A percentile compares a stretch with the other conserved stretches of the same genome.
phyloP scores from a whole-genome alignment of 1,284 basidiomycete genomes.

The Boletus austroedulis region DNA sequence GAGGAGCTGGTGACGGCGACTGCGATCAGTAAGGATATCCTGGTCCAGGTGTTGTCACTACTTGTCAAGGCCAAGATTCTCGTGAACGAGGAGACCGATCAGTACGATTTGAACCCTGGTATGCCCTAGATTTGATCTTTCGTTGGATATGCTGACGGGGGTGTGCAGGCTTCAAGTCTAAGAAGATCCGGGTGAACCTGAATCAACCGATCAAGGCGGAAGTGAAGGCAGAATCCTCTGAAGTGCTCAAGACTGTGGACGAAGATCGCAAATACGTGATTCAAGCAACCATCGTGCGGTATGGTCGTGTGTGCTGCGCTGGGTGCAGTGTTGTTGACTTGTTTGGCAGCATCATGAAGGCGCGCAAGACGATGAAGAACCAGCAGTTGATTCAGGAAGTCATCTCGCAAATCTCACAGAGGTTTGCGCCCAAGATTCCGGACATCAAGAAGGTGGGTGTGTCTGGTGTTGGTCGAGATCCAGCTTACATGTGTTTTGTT shows the following conservation, averaged over 20 bases:
- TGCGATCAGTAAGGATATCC: constrained; percentile 76
- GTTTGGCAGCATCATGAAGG: constrained; percentile 86
- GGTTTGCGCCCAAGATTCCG: constrained; percentile 87
- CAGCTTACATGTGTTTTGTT: constrained; percentile 5
- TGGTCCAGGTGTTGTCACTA: constrained; percentile 81
- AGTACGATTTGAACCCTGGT: constrained; percentile 95
- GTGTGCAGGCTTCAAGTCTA: constrained; percentile 84
- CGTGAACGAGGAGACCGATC: constrained; percentile 79
- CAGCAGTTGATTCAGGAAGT: constrained; percentile 93
- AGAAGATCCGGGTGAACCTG: constrained; percentile 94
- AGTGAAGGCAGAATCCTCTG: constrained; percentile 86
- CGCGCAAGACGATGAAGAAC: constrained; percentile 97
- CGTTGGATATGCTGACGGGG: not conserved
- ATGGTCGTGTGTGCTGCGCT: constrained; percentile 5
- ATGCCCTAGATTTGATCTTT: not conserved
- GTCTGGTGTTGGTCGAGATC: not conserved
- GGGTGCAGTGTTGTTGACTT: not conserved
- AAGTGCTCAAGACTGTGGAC: constrained; percentile 94
- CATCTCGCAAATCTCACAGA: constrained; percentile 84
- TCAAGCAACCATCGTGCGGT: constrained; percentile 97
- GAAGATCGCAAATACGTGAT: constrained; percentile 98
- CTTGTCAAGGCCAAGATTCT: constrained; percentile 91
- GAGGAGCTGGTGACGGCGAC: constrained; percentile 84
- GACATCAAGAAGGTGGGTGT: constrained; percentile 81
- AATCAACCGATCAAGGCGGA: constrained; percentile 95